A percentile compares a stretch with the other conserved stretches of the same genome.
Conservation (phyloP, 345 rosid species). For the Hypericum perforatum region DNA sequence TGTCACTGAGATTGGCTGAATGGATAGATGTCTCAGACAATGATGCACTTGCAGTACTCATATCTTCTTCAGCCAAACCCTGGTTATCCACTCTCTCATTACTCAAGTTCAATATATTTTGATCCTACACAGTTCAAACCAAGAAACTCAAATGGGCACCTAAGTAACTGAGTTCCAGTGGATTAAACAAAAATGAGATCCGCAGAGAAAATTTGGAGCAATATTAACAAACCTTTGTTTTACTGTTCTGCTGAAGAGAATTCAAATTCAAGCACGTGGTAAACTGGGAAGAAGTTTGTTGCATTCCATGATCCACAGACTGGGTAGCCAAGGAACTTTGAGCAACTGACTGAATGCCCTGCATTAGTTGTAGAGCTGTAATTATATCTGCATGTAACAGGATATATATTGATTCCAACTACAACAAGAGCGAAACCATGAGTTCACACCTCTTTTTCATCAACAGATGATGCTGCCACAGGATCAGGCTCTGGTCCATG, state of each 20-base stretch:
- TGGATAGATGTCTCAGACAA: constrained; percentile 25
- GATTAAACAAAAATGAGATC: constrained; percentile 2
- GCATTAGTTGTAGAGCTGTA: constrained; percentile 13
- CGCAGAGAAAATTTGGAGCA: constrained; percentile 8
- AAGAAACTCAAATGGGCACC: constrained; percentile 4
- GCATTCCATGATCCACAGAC: constrained; percentile 41
- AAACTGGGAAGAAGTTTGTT: constrained; percentile 67
- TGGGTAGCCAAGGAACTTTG: constrained; percentile 33
- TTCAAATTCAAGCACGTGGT: constrained; percentile 42
- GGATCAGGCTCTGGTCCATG: constrained; percentile 42
- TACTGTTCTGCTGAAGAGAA: constrained; percentile 33
- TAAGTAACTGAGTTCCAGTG: too few relatives aligned
- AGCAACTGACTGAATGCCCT: constrained; percentile 51
- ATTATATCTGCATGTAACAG: not conserved
- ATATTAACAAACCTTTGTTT: constrained; percentile 43
- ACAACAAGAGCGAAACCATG: constrained; percentile 7
- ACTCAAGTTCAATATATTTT: constrained; percentile 23
- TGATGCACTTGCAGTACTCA: constrained; percentile 29
- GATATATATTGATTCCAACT: not conserved
- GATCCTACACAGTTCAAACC: constrained; percentile 36
- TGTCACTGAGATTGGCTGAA: constrained; percentile 25
- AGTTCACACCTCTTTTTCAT: constrained; percentile 47
- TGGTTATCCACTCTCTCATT: constrained; percentile 35
- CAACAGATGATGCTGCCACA: constrained; percentile 36
- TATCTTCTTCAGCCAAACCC: constrained; percentile 40